Base-by-base conservation (phyloP, 73 alveolate genomes). In the Paramecium tetraurelia region DNA sequence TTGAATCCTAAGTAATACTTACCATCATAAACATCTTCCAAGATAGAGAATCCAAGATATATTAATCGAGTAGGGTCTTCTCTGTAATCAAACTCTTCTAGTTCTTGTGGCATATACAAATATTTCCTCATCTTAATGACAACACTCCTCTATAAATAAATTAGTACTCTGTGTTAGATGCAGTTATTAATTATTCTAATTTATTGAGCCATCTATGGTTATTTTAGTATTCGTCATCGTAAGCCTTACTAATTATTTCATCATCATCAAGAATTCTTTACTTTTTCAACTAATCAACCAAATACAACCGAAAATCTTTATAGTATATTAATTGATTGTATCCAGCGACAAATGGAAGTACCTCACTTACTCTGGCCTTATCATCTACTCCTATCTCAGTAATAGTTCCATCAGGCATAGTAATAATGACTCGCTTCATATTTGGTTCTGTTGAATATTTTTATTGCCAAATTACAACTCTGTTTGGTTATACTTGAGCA, bases 191-290 rank as follows among this genome's bases (percentile, higher is more conserved):
- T 48, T 80, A 31, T 46, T 80, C 90, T 80, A 80, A 44, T 22
- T 41, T 48, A 80, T 80, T 46, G 21, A 80, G 21, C 35, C 48
- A 21, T 21, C 90, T 76, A 31, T 22, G 14, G 12, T 22, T 80
- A 44, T 80, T 80, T 41, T 80, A 21, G n/a, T 35, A 16, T 46
- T 80, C 90, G 46, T 80, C 90, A 44, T 41, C 33, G 46, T 24
- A 20, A 80, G 57, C 90, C 10, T 80, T 80, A 21, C 57, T 31
- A 21, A 80, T 20, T 31, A 80, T 22, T 80, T 80, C 90, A 80
- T 80, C 90, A 18, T 80, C 90, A 43, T 80, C 90, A 40, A 80
- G 33, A 7, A 80, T 27, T 80, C 90, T 80, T 8, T 16, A 21
- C 24, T 80, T 80, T 20, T 80, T 48, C 20, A 80, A 46, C 24